phyloP scores from a whole-genome alignment of 2,329 filamentous ascomycete species.

The Pseudopithomyces maydicus region DNA sequence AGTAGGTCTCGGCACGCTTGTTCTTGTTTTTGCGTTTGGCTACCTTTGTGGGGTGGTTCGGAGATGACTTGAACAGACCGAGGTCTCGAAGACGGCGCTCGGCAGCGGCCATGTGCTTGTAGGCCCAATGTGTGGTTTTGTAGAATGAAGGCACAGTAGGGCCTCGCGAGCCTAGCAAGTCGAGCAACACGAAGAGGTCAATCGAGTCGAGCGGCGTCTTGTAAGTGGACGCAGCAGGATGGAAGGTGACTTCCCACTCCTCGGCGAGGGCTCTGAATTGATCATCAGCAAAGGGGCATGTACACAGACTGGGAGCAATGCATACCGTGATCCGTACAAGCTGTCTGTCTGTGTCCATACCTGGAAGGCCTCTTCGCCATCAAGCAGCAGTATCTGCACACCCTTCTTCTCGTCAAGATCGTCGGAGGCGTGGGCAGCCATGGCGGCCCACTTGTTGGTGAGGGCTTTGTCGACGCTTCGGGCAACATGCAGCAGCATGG shows the following conservation, averaged over 20 bases:
- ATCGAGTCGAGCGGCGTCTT: constrained; percentile 79
- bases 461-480: constrained; percentile 80
- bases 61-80: constrained; percentile 67
- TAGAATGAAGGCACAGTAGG: constrained; percentile 86
- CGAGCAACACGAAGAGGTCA: constrained; percentile 85
- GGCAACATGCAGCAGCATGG: constrained; percentile 88
- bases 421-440: constrained; percentile 53
- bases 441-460: constrained; percentile 82
- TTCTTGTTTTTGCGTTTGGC: constrained; percentile 33
- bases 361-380: constrained; percentile 92
- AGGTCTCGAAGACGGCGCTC: constrained; percentile 76
- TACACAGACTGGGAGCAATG: constrained; percentile 14
- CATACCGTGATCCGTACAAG: constrained; percentile 81
- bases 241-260: constrained; percentile 74
- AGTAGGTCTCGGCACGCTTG: constrained; percentile 50
- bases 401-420: constrained; percentile 75
- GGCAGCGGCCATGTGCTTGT: constrained; percentile 74
- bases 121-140: constrained; percentile 91
- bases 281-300: background rate
- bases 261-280: constrained; percentile 70
- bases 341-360: constrained; percentile 82
- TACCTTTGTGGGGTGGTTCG: constrained; percentile 54
- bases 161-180: constrained; percentile 74
- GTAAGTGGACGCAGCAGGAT: constrained; percentile 75
- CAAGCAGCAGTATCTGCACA: constrained; percentile 86